A percentile compares a stretch with the other conserved stretches of the same genome.
Conservation (phyloP, 2,329 filamentous ascomycete genomes). For the Coleophoma crateriformis region DNA sequence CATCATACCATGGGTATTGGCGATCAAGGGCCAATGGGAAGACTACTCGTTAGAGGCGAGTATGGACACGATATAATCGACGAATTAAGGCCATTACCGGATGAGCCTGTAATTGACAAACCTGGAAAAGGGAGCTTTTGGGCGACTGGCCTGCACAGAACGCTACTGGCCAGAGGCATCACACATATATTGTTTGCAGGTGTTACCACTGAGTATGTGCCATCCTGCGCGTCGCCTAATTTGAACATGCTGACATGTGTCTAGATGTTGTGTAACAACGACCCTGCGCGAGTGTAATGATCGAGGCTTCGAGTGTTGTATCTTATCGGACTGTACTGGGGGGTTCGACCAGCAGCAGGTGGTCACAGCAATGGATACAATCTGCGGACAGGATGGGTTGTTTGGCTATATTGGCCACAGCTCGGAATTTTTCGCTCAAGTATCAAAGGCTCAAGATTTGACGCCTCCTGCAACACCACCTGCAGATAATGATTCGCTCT, state of each 20-base stretch:
- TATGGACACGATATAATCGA: slow-evolving; percentile 51
- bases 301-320: slow-evolving; percentile 55
- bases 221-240: neutral
- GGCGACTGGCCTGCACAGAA: slow-evolving; percentile 47
- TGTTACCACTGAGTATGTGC: slow-evolving; percentile 45
- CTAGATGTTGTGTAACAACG: slow-evolving; percentile 46
- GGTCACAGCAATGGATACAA: slow-evolving; percentile 39
- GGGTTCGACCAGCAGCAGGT: slow-evolving; percentile 43
- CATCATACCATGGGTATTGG: slow-evolving; percentile 40
- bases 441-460: slow-evolving; percentile 14
- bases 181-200: slow-evolving; percentile 53
- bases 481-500: slow-evolving; percentile 10
- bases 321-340: slow-evolving; percentile 40
- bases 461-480: slow-evolving; percentile 18
- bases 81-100: slow-evolving; percentile 27
- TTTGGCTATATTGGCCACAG: slow-evolving; percentile 41
- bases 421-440: slow-evolving; percentile 30
- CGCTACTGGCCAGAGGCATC: slow-evolving; percentile 46
- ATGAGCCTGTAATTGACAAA: slow-evolving; percentile 28
- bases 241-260: slow-evolving; percentile 1
- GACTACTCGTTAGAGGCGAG: slow-evolving; percentile 52
- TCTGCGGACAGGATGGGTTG: slow-evolving; percentile 44
- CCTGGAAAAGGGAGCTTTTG: slow-evolving; percentile 50
- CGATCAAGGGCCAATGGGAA: slow-evolving; percentile 48
- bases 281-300: slow-evolving; percentile 52